Base-by-base conservation (phyloP, 768 basidiomycete species). In the Lactarius hengduanensis region DNA sequence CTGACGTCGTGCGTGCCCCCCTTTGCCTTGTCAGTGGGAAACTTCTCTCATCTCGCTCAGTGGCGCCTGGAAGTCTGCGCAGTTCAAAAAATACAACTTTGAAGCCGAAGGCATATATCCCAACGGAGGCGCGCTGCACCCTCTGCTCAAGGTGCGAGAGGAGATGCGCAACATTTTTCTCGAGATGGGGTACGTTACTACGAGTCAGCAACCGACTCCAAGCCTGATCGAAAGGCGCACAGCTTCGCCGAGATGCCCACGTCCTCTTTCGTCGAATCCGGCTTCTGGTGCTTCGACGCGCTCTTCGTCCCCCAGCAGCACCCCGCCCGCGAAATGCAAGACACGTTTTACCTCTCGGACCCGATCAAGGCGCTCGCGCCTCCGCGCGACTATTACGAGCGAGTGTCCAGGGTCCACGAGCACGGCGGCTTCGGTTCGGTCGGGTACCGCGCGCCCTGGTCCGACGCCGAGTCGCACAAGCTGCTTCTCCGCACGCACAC, bases 211-310 rank as follows among this genome's bases (percentile, higher is more conserved):
- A n/a, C 45, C 20, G 10, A 55, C 41, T 56, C 41, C 60, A 32
- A 18, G 28, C 59, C 32, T 63, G 58, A 67, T 36, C 6, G 3
- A 47, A 30, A 30, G 0, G 30, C 18, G 18, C 32, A 8, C 70
- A 98, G 96, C 11, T 99, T 98, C 78, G 89, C 94, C 57, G 97
- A 99, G 78, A 99, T 99, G 97, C 94, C 96, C 16, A 98, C 97
- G 10, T 87, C 88, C 59, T 87, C 89, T 62, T 99, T 94, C 76
- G 95, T 99, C 63, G 97, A 99, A 78, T 96, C 94, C 26, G 92
- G 91, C 41, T 99, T 98, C 84, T 99, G 97, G 97, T 97, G 95
- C 76, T 98, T 99, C 78, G 97, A 99, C 76, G 88, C 96, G 1
- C 83, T 99, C 70, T 99, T 96, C 77, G 97, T 99, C 0, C 97